Conservation (phyloP, 1,284 basidiomycete species). For the Schizophyllum amplum region DNA sequence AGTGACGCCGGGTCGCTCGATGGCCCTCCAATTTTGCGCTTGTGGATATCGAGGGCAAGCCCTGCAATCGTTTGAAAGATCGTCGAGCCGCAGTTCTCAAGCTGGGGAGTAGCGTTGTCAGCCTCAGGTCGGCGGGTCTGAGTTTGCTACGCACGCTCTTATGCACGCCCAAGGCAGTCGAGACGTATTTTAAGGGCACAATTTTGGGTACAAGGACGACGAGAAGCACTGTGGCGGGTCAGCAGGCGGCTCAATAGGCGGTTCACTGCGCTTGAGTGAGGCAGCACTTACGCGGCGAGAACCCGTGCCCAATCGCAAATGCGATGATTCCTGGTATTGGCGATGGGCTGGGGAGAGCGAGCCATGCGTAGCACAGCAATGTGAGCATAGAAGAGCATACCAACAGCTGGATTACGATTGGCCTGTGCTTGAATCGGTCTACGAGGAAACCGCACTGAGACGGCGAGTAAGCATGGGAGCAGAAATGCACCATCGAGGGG, state of each 20-base stretch:
- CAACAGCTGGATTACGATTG: constrained; percentile 53
- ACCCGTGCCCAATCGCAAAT: constrained; percentile 67
- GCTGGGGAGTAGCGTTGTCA: constrained; percentile 26
- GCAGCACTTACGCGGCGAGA: constrained; percentile 51
- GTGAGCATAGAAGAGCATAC: constrained; percentile 57
- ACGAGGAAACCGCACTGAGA: constrained; percentile 52
- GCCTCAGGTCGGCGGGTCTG: neutral
- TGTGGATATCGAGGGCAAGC: constrained; percentile 42
- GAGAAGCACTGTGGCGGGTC: constrained; percentile 43
- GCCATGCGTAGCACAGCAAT: constrained; percentile 55
- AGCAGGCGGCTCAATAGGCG: constrained; percentile 4
- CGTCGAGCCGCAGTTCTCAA: constrained; percentile 67
- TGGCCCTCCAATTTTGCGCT: constrained; percentile 21
- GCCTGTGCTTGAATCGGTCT: constrained; percentile 47
- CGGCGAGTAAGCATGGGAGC: constrained; percentile 2
- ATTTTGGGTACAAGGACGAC: constrained; percentile 71
- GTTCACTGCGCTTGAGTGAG: neutral
- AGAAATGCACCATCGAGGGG: neutral
- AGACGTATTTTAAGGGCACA: constrained; percentile 63
- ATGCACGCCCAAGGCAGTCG: constrained; percentile 72
- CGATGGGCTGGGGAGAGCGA: constrained; percentile 53
- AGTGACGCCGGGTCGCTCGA: constrained; percentile 19
- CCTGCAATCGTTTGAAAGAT: constrained; percentile 67
- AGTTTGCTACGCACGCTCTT: constrained; percentile 50
- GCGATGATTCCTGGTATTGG: constrained; percentile 55